phyloP scores from a whole-genome alignment of 169 alveolate genomes.

The Eimeria praecox region DNA sequence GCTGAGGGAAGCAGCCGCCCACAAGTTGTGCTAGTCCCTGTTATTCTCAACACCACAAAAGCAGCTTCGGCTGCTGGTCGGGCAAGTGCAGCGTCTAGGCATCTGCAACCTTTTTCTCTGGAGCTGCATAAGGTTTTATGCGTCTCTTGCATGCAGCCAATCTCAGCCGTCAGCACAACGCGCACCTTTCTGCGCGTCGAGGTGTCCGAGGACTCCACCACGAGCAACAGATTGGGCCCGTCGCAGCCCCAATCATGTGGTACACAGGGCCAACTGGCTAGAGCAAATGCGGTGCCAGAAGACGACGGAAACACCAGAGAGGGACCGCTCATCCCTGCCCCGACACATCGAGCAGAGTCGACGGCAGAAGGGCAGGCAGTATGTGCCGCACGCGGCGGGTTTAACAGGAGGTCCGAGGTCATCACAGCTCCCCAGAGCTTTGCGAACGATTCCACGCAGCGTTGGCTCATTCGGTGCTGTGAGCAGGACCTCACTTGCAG shows the following conservation, averaged over 20 bases:
- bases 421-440: slow-evolving; percentile 24
- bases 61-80: not conserved
- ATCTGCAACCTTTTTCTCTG: slow-evolving; percentile 45
- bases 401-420: not conserved
- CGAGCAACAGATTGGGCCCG: not conserved
- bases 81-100: not conserved
- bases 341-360: not conserved
- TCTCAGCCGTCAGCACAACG: slow-evolving; percentile 56
- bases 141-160: slow-evolving; percentile 65
- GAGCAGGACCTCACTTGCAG: slow-evolving; percentile 76
- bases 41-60: not conserved
- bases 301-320: not conserved
- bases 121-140: slow-evolving; percentile 36
- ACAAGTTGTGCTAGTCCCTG: slow-evolving; percentile 33
- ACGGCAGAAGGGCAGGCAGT: not conserved
- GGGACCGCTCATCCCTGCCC: not conserved
- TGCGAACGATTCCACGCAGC: slow-evolving; percentile 20
- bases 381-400: not conserved
- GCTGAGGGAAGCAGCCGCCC: not conserved
- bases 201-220: not conserved
- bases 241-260: slow-evolving; percentile 8
- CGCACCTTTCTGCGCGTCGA: slow-evolving; percentile 20
- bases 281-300: not conserved
- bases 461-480: slow-evolving; percentile 52
- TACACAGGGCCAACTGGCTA: not conserved